Evolutionary conservation across 2,329 filamentous ascomycete genomes (phyloP).

Genomic region (Phyllosticta ampelicida): DNA sequence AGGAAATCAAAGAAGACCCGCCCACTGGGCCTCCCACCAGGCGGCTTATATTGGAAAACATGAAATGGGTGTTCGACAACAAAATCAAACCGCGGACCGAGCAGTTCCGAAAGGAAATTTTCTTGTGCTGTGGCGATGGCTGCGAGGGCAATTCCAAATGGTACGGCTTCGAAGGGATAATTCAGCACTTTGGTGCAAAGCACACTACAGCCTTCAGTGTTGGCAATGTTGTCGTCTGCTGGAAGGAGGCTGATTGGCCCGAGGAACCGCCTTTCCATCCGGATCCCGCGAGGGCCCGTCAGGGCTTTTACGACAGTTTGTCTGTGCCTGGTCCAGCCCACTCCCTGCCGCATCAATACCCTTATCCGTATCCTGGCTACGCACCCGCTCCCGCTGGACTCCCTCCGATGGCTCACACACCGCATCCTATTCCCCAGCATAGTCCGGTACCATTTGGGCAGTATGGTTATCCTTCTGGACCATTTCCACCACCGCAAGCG

Average conservation of each 20-base stretch:
- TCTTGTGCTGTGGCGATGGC: conserved; percentile 54
- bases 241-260: conserved; percentile 70
- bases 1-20: conserved; percentile 31
- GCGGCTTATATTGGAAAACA: conserved; percentile 66
- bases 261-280: conserved; percentile 60
- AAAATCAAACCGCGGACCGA: conserved; percentile 64
- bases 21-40: conserved; percentile 45
- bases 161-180: conserved; percentile 66
- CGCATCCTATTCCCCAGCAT: conserved; percentile 16
- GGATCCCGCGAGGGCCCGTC: conserved; percentile 41
- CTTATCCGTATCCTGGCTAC: conserved; percentile 24
- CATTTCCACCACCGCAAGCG: conserved; percentile 26
- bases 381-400: conserved; percentile 27
- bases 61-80: conserved; percentile 75
- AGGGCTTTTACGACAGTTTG: conserved; percentile 22
- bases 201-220: conserved; percentile 60
- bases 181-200: conserved; percentile 77
- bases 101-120: conserved; percentile 56
- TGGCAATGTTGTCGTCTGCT: conserved; percentile 64
- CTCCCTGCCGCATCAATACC: conserved; percentile 16
- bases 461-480: conserved; percentile 25
- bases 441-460: conserved; percentile 25
- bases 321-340: conserved; percentile 14
- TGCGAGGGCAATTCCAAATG: conserved; percentile 55
- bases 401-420: conserved; percentile 25